phyloP scores from a whole-genome alignment of 1,284 basidiomycete species.

The Athelia psychrophila region DNA sequence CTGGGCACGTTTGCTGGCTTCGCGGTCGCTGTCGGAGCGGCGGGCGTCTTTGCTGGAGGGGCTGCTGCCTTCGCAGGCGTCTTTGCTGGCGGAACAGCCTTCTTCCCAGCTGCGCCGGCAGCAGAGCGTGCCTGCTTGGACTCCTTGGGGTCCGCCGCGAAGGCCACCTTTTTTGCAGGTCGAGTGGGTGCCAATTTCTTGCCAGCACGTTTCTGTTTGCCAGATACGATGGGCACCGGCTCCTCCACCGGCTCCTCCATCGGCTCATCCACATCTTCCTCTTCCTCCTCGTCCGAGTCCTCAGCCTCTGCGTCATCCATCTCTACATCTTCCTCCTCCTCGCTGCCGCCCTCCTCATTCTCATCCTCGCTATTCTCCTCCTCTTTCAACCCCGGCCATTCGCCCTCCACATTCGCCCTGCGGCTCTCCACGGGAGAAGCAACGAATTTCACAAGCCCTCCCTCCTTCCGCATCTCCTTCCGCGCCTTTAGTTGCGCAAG shows the following conservation, averaged over 20 bases:
- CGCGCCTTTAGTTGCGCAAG: conserved; percentile 49
- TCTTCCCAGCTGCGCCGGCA: conserved; percentile 5
- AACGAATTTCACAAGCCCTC: conserved; percentile 57
- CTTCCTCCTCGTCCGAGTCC: conserved; percentile 21
- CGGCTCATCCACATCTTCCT: conserved; percentile 16
- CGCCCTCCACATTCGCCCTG: conserved; percentile 51
- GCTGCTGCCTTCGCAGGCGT: conserved; percentile 19
- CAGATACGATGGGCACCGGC: conserved; percentile 24
- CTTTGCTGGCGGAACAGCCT: conserved; percentile 9
- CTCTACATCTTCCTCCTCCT: conserved; percentile 20
- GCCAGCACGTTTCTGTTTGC: conserved; percentile 42
- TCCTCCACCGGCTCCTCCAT: conserved; percentile 20
- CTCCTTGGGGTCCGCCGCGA: conserved; percentile 27
- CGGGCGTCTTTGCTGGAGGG: conserved; percentile 15
- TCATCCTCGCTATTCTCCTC: conserved; percentile 22
- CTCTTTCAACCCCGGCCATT: conserved; percentile 39
- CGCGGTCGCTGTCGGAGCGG: conserved; percentile 13
- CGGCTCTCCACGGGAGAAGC: conserved; percentile 51
- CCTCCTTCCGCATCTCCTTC: conserved; percentile 63
- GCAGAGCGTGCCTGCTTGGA: conserved; percentile 29
- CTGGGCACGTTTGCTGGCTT: conserved; percentile 1
- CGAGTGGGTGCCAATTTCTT: conserved; percentile 28
- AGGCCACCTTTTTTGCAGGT: conserved; percentile 50
- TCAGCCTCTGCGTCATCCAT: conserved; percentile 21
- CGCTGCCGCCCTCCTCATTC: conserved; percentile 18